A percentile compares a stretch with the other conserved stretches of the same genome.
Evolutionary conservation across 1,284 basidiomycete genomes (phyloP).

Genomic region (Golubevia pallescens): DNA sequence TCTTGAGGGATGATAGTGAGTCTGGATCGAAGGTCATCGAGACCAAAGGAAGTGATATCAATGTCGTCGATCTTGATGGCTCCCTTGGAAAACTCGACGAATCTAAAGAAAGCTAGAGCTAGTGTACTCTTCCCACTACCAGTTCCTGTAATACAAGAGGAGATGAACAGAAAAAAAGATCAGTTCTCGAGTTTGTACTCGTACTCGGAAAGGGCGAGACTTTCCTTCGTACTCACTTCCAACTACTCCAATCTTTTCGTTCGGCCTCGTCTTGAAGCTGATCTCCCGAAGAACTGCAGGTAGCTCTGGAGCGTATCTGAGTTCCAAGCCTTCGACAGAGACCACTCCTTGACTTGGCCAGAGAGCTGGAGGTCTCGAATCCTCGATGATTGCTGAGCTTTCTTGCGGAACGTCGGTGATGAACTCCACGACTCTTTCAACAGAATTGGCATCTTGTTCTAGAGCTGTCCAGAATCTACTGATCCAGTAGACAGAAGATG

Average conservation of each 20-base stretch:
- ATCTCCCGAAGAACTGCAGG: conserved; percentile 4
- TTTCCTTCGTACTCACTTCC: conserved; percentile 7
- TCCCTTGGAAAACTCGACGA: conserved; percentile 36
- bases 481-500: conserved; percentile 23
- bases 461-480: conserved; percentile 20
- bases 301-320: conserved; percentile 6
- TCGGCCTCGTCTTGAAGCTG: conserved; percentile 10
- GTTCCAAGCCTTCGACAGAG: background rate
- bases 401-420: too few species aligned
- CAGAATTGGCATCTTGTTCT: conserved; percentile 20
- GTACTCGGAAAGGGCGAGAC: too few species aligned
- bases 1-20: conserved; percentile 54
- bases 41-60: conserved; percentile 37
- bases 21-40: conserved; percentile 45
- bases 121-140: conserved; percentile 55
- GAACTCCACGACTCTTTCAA: too few species aligned
- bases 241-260: conserved; percentile 8
- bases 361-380: conserved; percentile 3
- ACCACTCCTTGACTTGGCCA: conserved; percentile 8
- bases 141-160: conserved; percentile 15
- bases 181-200: background rate
- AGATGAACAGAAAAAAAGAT: too few species aligned
- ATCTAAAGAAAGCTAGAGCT: conserved; percentile 42
- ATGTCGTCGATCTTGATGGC: conserved; percentile 46
- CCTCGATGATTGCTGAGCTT: background rate